Conservation (phyloP, 495 filamentous ascomycete species). For the Neurospora sp. region DNA sequence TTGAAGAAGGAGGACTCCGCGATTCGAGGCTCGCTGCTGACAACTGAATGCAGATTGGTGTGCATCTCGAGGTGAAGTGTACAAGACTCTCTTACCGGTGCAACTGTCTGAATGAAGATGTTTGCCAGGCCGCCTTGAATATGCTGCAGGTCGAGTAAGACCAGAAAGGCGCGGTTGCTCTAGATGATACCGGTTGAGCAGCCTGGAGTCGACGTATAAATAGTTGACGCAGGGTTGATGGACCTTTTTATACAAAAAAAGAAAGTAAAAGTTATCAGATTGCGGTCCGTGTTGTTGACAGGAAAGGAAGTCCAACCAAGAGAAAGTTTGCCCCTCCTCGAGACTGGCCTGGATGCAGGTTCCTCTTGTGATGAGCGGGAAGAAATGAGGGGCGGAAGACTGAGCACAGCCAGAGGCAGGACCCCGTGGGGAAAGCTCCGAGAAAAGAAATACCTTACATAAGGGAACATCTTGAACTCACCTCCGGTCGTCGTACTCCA, state of each 20-base stretch:
- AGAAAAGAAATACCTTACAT: neutral
- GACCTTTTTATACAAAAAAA: neutral
- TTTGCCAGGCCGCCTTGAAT: neutral
- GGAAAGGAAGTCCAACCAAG: neutral
- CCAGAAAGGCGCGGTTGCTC: neutral
- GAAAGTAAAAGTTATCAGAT: neutral
- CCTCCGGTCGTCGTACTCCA: neutral
- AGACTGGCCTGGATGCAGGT: neutral
- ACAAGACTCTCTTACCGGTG: neutral
- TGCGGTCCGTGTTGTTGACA: neutral
- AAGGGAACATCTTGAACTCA: neutral
- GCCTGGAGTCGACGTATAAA: neutral
- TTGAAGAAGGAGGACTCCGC: neutral
- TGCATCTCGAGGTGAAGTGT: neutral
- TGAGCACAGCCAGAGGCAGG: neutral
- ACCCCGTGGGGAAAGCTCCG: neutral
- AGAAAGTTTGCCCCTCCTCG: neutral
- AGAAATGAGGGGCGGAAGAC: neutral
- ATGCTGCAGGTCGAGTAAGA: neutral
- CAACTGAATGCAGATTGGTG: neutral
- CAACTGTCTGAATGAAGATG: neutral
- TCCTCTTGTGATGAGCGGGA: neutral
- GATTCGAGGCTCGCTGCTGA: neutral
- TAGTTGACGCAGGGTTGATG: neutral
- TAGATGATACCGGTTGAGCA: neutral